Evolutionary conservation across 2,329 filamentous ascomycete species (phyloP), one percentile per base, ranked within the genome.

Genomic region (Arthroderma sp.): DNA sequence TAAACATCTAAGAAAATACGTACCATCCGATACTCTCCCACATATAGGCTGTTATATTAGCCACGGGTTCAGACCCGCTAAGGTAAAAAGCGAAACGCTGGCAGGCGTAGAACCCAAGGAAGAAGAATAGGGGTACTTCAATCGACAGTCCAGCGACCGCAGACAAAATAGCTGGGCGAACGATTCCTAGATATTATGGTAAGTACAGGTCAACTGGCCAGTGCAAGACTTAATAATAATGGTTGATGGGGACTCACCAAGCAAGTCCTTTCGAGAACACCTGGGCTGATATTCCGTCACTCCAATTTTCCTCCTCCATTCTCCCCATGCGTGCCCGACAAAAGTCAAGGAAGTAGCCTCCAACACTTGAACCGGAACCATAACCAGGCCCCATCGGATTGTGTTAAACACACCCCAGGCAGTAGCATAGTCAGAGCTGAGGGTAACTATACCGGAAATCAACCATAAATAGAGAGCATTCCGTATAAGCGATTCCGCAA

Each of bases 321-420:
- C 49, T 0, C 80, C 80, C 80, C 81, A 86, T 1, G 61, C 62
- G 51, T 86, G 81, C 0, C 80, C 79, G 10, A 83, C 68, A 53
- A 84, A 85, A 0, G 77, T 68, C 0, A 82, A 62, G 0, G 77
- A 69, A 0, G 80, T 80, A 2, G 75, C 75, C 58, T 86, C 80
- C 0, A 85, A 65, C 0, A 80, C 71, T 48, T 77, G 73, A 0
- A 86, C 77, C 0, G 81, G 81, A 0, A 85, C 79, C 81, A 86
- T 86, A 29, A 86, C 66, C 1, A 86, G 65, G 0, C 81, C 82
- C 81, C 81, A 85, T 9, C 80, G 71, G 36, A 86, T 85, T 0
- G 80, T 85, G 45, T 74, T 82, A 64, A 86, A 86, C 6, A 85
- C 68, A 1, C 80, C 77, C 81, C 80, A 86, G 0, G 81, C 79